Evolutionary conservation across 2,329 filamentous ascomycete species (phyloP), one percentile per base, ranked within the genome.

Genomic region (Epichloe baconii): DNA sequence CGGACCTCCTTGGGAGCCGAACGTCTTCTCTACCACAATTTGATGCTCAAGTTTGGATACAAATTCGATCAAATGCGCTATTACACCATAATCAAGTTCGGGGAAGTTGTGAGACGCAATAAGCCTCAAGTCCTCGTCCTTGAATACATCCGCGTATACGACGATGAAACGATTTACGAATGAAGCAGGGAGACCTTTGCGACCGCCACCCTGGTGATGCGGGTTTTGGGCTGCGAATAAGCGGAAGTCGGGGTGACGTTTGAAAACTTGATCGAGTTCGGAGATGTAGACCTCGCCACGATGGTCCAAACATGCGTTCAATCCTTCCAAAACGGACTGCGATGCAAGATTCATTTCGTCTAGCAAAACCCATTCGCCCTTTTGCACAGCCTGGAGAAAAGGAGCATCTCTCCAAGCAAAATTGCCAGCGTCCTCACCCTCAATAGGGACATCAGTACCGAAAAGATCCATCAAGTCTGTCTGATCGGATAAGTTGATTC

Each of bases 331-430:
- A 2, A 98, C 90, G 4, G 91, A 95, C 64, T 98, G 93, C 0
- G 91, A 97, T 1, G 94, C 93, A 56, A 98, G 71, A 61, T 98
- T 98, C 93, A 98, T 98, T 71, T 98, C 93, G 62, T 98, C 93
- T 0, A 98, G 76, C 31, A 98, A 73, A 11, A 98, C 93, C 93
- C 93, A 98, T 59, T 95, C 87, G 31, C 93, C 93, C 52, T 81
- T 86, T 64, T 97, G 93, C 91, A 98, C 97, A 0, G 93, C 93
- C 63, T 88, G 86, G 19, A 98, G 72, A 64, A 98, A 97, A 1
- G 93, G 90, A 0, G 91, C 93, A 65, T 98, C 91, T 58, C 89
- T 81, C 93, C 93, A 98, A 1, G 87, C 85, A 62, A 98, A 98
- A 53, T 87, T 85, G 1, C 93, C 93, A 7, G 89, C 85, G 61